phyloP scores from a whole-genome alignment of 139 green algal species.

The Diplosphaera chodatii region DNA sequence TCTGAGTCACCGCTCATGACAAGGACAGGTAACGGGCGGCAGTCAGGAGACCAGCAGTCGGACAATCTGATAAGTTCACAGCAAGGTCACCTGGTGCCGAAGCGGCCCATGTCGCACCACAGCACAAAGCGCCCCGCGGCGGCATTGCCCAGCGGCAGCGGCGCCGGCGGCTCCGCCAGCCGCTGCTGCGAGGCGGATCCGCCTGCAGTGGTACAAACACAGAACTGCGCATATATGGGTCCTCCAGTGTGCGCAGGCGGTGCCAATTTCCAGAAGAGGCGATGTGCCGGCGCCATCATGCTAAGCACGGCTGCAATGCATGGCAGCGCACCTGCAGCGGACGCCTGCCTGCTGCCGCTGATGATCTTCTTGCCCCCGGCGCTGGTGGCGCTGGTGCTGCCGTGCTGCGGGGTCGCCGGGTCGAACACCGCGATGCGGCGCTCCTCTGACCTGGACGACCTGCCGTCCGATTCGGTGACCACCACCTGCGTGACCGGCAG shows the following conservation, averaged over 20 bases:
- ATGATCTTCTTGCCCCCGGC: neutral
- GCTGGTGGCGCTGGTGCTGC: neutral
- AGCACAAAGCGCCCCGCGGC: conserved; percentile 23
- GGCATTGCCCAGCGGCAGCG: conserved; percentile 9
- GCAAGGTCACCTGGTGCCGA: conserved; percentile 16
- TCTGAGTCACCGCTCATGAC: too few relatives aligned
- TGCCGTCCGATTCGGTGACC: neutral
- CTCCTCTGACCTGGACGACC: conserved; percentile 12
- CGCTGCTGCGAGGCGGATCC: neutral
- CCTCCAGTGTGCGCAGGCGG: too few relatives aligned
- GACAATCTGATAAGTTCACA: too few relatives aligned
- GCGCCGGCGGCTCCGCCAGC: neutral
- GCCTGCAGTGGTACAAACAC: neutral
- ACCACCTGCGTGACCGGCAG: conserved; percentile 6
- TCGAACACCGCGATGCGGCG: conserved; percentile 2
- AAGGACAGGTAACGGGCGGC: too few relatives aligned
- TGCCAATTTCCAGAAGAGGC: too few relatives aligned
- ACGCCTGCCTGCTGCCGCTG: neutral
- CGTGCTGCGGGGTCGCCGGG: neutral
- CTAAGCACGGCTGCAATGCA: too few relatives aligned
- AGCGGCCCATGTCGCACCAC: conserved; percentile 25
- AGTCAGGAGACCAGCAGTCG: too few relatives aligned
- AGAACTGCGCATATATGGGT: too few relatives aligned
- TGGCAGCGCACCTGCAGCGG: neutral
- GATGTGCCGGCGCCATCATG: too few relatives aligned